Base-by-base conservation (phyloP, 2,329 filamentous ascomycete species). In the Calcarisporium arbuscula region DNA sequence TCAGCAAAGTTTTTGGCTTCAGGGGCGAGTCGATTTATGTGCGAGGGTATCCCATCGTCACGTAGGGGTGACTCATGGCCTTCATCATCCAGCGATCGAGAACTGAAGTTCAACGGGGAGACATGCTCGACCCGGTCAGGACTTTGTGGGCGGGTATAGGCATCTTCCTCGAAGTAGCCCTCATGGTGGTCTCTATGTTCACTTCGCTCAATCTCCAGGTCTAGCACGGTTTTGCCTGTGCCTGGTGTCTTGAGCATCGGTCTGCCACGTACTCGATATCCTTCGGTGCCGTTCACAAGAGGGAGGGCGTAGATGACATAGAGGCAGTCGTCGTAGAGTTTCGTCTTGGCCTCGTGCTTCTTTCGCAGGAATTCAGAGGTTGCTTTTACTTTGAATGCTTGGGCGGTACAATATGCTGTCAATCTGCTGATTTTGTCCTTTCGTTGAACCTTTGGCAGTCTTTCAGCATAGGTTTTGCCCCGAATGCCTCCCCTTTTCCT, bases 271-370 rank as follows among this genome's bases (percentile, higher is more conserved):
- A 98, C 70, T 18, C 92, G 73, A 58, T 89, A 95, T 2, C 92
- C 90, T 31, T 94, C 88, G 30, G 70, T 77, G 2, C 90, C 92
- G 3, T 86, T 83, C 35, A 96, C 68, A 12, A 98, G 65, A 5
- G 92, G 92, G 19, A 95, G 66, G 54, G 95, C 89, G 58, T 98
- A 98, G 30, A 95, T 90, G 18, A 82, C 86, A 56, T 98, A 98
- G 17, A 98, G 68, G 54, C 92, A 98, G 59, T 98, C 92, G 58
- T 98, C 92, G 61, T 98, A 98, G 5, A 96, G 71, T 62, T 98
- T 98, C 11, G 90, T 94, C 61, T 88, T 83, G 1, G 89, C 90
- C 20, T 84, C 81, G 62, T 98, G 92, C 51, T 82, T 82, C 44
- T 85, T 85, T 48, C 85, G 82, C 41, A 95, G 69, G 55, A 98